phyloP scores from a whole-genome alignment of 176 grass and related monocot genomes.

The Oropetium thomaeum region DNA sequence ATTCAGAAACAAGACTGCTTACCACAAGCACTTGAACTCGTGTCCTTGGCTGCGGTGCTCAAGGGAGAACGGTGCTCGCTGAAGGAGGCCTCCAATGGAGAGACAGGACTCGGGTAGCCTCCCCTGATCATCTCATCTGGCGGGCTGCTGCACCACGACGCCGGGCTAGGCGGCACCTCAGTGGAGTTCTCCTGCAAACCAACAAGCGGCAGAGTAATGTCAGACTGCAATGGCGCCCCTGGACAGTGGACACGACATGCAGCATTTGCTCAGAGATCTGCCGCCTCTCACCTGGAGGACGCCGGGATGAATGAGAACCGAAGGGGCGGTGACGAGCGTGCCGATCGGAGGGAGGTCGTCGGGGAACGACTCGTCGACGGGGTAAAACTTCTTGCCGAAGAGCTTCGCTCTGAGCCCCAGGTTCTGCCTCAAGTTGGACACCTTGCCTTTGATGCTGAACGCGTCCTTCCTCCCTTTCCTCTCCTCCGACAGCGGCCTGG shows the following conservation, averaged over 20 bases:
- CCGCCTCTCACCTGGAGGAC: slow-evolving; percentile 63
- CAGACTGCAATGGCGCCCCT: background rate
- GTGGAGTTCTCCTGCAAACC: slow-evolving; percentile 90
- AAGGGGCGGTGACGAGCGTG: slow-evolving; percentile 55
- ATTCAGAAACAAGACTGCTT: slow-evolving; percentile 24
- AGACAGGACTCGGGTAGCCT: slow-evolving; percentile 87
- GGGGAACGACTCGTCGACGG: slow-evolving; percentile 43
- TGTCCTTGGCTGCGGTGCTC: slow-evolving; percentile 40
- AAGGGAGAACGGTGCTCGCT: slow-evolving; percentile 44
- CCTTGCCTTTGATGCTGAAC: slow-evolving; percentile 59
- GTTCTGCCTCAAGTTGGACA: slow-evolving; percentile 76
- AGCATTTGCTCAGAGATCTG: background rate
- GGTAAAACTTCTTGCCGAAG: slow-evolving; percentile 76
- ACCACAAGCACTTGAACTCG: slow-evolving; percentile 43
- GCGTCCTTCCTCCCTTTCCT: slow-evolving; percentile 73
- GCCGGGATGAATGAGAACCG: slow-evolving; percentile 63
- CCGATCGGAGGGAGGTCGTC: slow-evolving; percentile 60
- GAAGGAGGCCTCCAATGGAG: slow-evolving; percentile 76
- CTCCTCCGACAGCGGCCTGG: slow-evolving; percentile 27
- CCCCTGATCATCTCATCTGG: slow-evolving; percentile 70
- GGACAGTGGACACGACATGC: background rate
- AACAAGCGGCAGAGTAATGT: background rate
- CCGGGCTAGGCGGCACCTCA: slow-evolving; percentile 92
- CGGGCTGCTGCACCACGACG: slow-evolving; percentile 80
- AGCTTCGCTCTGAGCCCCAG: slow-evolving; percentile 62